Evolutionary conservation across 495 filamentous ascomycete genomes (phyloP).

Genomic region (Lasiosphaeria hispida): DNA sequence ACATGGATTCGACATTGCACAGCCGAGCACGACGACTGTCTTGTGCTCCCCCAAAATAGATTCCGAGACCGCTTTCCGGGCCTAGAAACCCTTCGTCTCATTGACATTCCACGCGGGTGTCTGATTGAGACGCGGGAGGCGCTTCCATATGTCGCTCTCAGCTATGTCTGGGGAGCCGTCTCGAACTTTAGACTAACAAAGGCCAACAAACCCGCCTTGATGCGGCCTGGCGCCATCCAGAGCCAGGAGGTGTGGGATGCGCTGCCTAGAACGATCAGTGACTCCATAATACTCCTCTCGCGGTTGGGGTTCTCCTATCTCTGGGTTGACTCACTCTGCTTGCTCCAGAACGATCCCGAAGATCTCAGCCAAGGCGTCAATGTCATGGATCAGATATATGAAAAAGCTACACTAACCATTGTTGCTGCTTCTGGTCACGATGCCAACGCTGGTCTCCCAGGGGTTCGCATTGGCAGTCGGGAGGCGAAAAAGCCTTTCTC

Average conservation of each 20-base stretch:
- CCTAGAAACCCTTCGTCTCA: neutral
- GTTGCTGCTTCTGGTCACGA: constrained; percentile 12
- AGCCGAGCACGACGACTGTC: no score
- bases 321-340: constrained; percentile 19
- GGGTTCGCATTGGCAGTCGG: constrained; percentile 2
- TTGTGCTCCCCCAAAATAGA: no score
- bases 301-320: constrained; percentile 12
- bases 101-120: neutral
- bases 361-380: neutral
- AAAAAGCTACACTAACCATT: constrained; percentile 7
- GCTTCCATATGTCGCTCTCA: neutral
- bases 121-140: neutral
- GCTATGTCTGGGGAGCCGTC: constrained; percentile 12
- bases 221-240: neutral
- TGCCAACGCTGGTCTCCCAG: constrained; percentile 10
- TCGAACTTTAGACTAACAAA: neutral
- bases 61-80: no score
- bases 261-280: constrained; percentile 4
- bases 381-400: constrained; percentile 14
- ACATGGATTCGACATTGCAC: no score
- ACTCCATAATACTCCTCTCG: constrained; percentile 1
- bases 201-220: neutral
- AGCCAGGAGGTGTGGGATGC: neutral
- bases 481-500: neutral
- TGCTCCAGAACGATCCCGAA: constrained; percentile 9